Evolutionary conservation across 495 filamentous ascomycete genomes (phyloP), one percentile per base, ranked within the genome.

Genomic region (Lasiosphaeriaceae sp.): DNA sequence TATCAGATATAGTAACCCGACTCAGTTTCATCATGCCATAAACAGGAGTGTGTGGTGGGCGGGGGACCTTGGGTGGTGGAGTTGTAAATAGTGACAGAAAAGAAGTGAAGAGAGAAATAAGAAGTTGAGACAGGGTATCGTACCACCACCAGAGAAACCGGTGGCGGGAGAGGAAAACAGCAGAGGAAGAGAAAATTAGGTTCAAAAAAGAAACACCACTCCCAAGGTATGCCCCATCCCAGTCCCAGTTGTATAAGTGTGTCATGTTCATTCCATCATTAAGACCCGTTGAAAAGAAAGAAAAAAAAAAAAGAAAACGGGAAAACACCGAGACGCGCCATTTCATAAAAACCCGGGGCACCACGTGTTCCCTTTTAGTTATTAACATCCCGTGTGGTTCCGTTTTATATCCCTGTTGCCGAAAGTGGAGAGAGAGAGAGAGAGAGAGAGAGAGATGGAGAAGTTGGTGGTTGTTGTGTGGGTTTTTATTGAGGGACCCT

Each of bases 101-200:
- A 43, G 39, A 43, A 43, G 39, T n/a, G 1, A 43, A 43, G 37
- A 44, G 47, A 53, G 55, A 47, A 39, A 2, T 20, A 37, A 34
- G 52, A 51, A 53, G 31, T 52, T 37, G 52, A 56, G 47, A 60
- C 51, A 60, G 50, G 50, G 50, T 55, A 52, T 58, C 55, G 55
- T 57, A 47, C 47, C 55, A 57, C 55, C 55, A 43, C 29, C 26
- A 9, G 26, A 31, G 4, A 29, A 46, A 55, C 48, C 24, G 55
- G 55, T 47, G 26, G 35, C 16, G 20, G 39, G 12, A 17, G 45
- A 37, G 47, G 35, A 16, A 48, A 56, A 24, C 14, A 22, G 31
- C 41, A 51, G 34, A 37, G 48, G 21, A 47, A 53, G 49, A 47
- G 54, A 50, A 58, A 51, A 53, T 31, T 31, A n/a, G 26, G 24